Conservation (phyloP, 208 protist species). For the Acanthamoeba comandoni region DNA sequence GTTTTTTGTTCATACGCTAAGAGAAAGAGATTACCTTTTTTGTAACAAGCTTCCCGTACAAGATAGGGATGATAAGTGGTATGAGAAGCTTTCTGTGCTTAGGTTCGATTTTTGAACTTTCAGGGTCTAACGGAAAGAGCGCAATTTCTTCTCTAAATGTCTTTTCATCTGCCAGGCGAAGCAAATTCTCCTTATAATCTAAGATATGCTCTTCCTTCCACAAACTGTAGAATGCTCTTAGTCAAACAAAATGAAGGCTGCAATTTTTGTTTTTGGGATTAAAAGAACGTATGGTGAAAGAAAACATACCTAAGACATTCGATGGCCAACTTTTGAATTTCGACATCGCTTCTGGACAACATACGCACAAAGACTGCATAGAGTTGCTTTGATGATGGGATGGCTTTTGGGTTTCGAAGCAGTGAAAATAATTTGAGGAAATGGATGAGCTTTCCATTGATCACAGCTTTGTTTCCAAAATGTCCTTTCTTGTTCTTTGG, state of each 20-base stretch:
- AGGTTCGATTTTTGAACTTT: constrained; percentile 12
- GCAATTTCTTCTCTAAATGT: constrained; percentile 55
- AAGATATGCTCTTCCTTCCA: constrained; percentile 59
- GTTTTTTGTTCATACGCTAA: constrained; percentile 30
- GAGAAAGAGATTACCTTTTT: not conserved
- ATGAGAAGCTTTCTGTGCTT: constrained; percentile 36
- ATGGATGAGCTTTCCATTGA: not conserved
- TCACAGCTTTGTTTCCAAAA: not conserved
- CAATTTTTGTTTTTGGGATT: too few species aligned
- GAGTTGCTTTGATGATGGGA: constrained; percentile 13
- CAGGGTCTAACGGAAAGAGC: constrained; percentile 54
- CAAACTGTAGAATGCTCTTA: not conserved
- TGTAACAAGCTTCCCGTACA: constrained; percentile 65
- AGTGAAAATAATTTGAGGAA: constrained; percentile 7
- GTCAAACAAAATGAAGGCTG: too few species aligned
- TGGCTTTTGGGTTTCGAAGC: constrained; percentile 19
- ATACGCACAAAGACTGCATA: constrained; percentile 44
- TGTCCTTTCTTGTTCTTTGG: not conserved
- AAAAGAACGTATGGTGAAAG: too few species aligned
- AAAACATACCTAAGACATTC: constrained; percentile 16
- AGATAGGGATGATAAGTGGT: constrained; percentile 63
- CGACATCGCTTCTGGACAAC: constrained; percentile 31
- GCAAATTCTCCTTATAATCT: constrained; percentile 59
- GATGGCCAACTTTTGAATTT: constrained; percentile 70
- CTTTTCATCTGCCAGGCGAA: constrained; percentile 55